These are phyloP conservation scores for Epithemia pelagica DNA, from an alignment of 108 stramenopile genomes.

Conservation along the genomic window DNA sequence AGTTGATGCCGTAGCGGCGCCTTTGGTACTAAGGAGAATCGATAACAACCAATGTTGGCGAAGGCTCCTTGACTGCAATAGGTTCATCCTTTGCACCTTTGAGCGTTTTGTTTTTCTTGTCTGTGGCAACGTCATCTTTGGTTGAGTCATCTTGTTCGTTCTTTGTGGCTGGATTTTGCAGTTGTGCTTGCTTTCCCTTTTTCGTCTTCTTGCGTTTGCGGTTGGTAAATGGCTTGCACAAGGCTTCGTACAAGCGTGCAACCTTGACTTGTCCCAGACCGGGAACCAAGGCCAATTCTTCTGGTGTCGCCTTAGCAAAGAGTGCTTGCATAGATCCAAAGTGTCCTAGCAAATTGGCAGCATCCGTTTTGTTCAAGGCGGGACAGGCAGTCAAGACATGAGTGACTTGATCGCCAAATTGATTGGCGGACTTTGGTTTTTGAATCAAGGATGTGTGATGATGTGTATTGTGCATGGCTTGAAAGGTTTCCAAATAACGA, in stretches of 20 bases:
- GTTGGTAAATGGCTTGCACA: slow-evolving; percentile 74
- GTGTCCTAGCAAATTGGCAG: slow-evolving; percentile 45
- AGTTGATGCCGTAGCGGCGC: no score
- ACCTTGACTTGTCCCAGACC: slow-evolving; percentile 85
- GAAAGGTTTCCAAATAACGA: slow-evolving; percentile 90
- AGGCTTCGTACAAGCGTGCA: slow-evolving; percentile 57
- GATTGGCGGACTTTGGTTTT: slow-evolving; percentile 54
- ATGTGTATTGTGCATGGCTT: slow-evolving; percentile 87
- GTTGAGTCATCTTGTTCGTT: neutral
- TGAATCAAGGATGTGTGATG: slow-evolving; percentile 61
- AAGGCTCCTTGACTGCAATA: no score
- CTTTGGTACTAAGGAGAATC: no score
- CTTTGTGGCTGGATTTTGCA: neutral
- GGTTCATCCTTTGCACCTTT: no score
- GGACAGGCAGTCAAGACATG: slow-evolving; percentile 53
- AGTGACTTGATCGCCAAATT: slow-evolving; percentile 49
- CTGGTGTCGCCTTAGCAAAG: slow-evolving; percentile 38
- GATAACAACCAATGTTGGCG: no score
- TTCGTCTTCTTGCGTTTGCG: neutral
- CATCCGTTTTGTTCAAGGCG: slow-evolving; percentile 79
- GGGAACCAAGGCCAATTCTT: slow-evolving; percentile 70
- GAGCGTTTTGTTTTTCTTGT: no score
- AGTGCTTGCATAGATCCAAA: slow-evolving; percentile 58
- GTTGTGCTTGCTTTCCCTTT: neutral
- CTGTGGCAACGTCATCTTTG: no score